These are phyloP conservation scores for Elaphomyces granulatus DNA, from an alignment of 495 filamentous ascomycete genomes.

Conservation along the genomic window DNA sequence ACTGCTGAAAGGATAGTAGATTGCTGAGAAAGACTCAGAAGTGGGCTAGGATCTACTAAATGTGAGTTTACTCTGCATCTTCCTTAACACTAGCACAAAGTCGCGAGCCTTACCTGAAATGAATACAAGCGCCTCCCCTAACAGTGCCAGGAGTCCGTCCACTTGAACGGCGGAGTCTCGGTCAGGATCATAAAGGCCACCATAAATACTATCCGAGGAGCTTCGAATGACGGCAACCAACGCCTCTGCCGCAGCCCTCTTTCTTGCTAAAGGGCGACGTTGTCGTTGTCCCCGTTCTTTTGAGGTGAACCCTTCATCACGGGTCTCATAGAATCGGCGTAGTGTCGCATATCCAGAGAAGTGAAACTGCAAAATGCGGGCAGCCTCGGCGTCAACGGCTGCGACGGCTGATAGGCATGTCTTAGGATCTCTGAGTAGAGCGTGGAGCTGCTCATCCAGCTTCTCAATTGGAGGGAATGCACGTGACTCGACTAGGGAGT, in stretches of 20 bases:
- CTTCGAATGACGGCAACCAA: conserved; percentile 66
- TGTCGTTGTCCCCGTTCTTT: conserved; percentile 27
- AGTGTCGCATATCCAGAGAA: conserved; percentile 86
- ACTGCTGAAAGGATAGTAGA: conserved; percentile 62
- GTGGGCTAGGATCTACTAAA: conserved; percentile 21
- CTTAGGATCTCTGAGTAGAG: conserved; percentile 52
- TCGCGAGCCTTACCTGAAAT: conserved; percentile 37
- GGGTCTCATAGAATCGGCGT: conserved; percentile 72
- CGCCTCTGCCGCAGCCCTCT: conserved; percentile 52
- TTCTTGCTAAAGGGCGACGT: conserved; percentile 37
- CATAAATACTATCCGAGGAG: conserved; percentile 75
- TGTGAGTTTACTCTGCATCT: conserved; percentile 4
- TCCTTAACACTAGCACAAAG: not conserved
- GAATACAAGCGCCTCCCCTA: conserved; percentile 72
- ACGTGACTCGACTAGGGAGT: conserved; percentile 68
- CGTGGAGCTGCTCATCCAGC: conserved; percentile 51
- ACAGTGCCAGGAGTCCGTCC: conserved; percentile 65
- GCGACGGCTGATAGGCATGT: conserved; percentile 49
- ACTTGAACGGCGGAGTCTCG: conserved; percentile 70
- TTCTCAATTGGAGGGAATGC: conserved; percentile 53
- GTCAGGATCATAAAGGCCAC: conserved; percentile 67
- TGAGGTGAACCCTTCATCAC: conserved; percentile 45
- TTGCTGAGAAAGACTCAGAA: conserved; percentile 45
- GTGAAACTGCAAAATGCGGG: conserved; percentile 61
- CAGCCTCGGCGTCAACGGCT: conserved; percentile 56